phyloP scores from a whole-genome alignment of 108 stramenopile species.

The Chaetoceros tenuissimus region DNA sequence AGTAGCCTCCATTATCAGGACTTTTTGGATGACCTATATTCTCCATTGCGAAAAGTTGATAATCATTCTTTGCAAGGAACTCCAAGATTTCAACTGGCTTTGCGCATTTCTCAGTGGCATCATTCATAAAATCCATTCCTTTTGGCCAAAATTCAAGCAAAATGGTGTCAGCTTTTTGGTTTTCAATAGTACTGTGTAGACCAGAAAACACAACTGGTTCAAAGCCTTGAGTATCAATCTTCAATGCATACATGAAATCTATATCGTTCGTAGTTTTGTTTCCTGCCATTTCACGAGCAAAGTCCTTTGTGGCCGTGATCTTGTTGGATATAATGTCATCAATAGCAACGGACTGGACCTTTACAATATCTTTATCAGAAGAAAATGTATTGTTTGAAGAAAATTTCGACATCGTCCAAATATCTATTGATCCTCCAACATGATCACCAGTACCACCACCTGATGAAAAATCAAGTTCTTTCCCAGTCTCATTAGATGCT shows the following conservation, averaged over 20 bases:
- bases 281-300: too few relatives aligned
- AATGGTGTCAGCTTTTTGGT: slow-evolving; percentile 5
- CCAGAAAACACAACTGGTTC: slow-evolving; percentile 24
- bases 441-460: slow-evolving; percentile 20
- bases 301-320: too few relatives aligned
- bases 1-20: neutral
- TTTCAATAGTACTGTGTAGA: slow-evolving; percentile 1
- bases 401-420: slow-evolving; percentile 17
- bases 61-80: neutral
- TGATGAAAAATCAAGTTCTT: slow-evolving; percentile 3
- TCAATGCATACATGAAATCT: slow-evolving; percentile 13
- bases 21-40: slow-evolving; percentile 9
- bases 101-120: neutral
- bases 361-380: too few relatives aligned
- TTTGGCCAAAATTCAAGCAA: slow-evolving; percentile 22
- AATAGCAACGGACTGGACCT: too few relatives aligned
- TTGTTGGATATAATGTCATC: too few relatives aligned
- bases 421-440: slow-evolving; percentile 13
- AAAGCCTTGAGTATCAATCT: slow-evolving; percentile 32
- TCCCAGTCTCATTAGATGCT: neutral
- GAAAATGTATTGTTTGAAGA: too few relatives aligned
- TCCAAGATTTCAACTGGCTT: slow-evolving; percentile 2
- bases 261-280: too few relatives aligned
- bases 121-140: slow-evolving; percentile 20
- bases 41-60: slow-evolving; percentile 7